Evolutionary conservation across 257 asterid species (phyloP).

Genomic region (Scutellaria minor): DNA sequence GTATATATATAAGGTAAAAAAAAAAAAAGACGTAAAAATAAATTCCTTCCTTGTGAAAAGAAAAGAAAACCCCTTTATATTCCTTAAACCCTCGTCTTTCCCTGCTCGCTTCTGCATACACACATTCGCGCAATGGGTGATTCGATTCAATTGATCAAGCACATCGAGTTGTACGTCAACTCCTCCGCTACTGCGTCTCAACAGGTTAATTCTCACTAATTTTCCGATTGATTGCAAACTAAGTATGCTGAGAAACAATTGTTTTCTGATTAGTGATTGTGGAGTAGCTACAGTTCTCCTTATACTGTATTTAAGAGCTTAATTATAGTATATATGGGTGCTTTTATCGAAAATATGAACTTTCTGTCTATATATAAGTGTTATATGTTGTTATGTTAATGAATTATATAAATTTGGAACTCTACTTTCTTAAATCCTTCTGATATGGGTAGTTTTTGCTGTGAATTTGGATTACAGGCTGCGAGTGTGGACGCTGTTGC

Average conservation of each 20-base stretch:
- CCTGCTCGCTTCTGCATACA: neutral
- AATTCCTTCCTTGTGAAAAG: slow-evolving; percentile 36
- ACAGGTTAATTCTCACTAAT: slow-evolving; percentile 55
- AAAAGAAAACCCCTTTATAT: slow-evolving; percentile 35
- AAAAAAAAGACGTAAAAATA: neutral
- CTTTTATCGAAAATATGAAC: slow-evolving; percentile 6
- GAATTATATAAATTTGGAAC: neutral
- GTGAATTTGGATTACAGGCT: slow-evolving; percentile 55
- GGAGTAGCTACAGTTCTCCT: neutral
- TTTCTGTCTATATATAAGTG: too few species aligned
- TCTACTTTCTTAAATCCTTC: neutral
- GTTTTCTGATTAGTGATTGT: slow-evolving; percentile 16
- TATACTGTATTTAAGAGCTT: neutral
- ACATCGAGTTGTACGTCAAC: slow-evolving; percentile 72
- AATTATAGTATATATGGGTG: neutral
- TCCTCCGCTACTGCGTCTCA: slow-evolving; percentile 66
- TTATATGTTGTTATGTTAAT: too few species aligned
- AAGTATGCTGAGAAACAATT: neutral
- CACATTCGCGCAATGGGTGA: slow-evolving; percentile 46
- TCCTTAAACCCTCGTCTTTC: slow-evolving; percentile 42
- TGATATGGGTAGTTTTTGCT: slow-evolving; percentile 9
- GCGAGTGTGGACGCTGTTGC: slow-evolving; percentile 68
- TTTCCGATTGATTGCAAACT: neutral
- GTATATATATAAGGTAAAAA: neutral
- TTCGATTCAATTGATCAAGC: slow-evolving; percentile 54